Evolutionary conservation across 371 early-diverging fungal genomes (phyloP).

Genomic region (Saksenaea vasiformis): DNA sequence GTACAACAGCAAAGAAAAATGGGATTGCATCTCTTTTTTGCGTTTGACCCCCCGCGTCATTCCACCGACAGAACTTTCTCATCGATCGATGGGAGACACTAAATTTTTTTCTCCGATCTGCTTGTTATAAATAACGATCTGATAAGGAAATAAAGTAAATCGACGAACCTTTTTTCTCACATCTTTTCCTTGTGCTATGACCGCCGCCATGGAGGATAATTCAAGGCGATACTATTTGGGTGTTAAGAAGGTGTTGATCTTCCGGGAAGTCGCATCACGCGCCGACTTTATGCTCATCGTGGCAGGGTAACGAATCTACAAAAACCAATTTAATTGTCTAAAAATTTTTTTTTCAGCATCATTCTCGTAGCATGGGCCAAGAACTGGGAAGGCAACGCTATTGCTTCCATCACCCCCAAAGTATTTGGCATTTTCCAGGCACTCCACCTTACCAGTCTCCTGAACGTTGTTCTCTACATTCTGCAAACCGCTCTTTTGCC

Average conservation of each 20-base stretch:
- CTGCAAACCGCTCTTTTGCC: constrained; percentile 47
- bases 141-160: neutral
- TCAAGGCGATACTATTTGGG: constrained; percentile 2
- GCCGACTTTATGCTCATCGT: neutral
- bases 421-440: constrained; percentile 26
- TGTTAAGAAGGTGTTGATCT: neutral
- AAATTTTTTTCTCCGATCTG: constrained; percentile 4
- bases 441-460: constrained; percentile 23
- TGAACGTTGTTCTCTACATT: constrained; percentile 39
- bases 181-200: neutral
- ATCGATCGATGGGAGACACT: neutral
- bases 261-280: neutral
- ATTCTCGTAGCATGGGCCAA: constrained; percentile 31
- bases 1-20: neutral
- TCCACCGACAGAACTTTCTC: neutral
- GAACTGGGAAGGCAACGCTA: constrained; percentile 30
- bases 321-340: neutral
- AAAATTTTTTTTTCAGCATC: constrained; percentile 12
- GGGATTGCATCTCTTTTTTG: neutral
- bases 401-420: constrained; percentile 11
- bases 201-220: neutral
- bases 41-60: neutral
- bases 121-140: neutral
- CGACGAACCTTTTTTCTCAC: neutral
- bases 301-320: neutral